Evolutionary conservation across 2,329 filamentous ascomycete species (phyloP).

Genomic region (Colletotrichum australisinense): DNA sequence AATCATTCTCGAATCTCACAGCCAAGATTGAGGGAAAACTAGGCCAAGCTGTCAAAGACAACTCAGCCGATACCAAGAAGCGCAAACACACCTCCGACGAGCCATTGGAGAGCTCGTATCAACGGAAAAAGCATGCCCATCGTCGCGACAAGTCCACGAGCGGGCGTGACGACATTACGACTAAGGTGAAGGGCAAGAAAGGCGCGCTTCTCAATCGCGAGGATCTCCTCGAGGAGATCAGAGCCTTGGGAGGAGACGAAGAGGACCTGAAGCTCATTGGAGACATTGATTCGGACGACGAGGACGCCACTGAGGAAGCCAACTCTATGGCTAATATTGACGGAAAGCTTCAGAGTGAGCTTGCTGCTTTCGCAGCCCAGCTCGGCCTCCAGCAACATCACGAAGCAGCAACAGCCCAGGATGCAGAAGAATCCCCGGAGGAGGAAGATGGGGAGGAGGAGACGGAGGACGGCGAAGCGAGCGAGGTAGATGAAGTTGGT

Average conservation of each 20-base stretch:
- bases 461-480: slow-evolving; percentile 49
- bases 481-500: slow-evolving; percentile 42
- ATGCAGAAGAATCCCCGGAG: slow-evolving; percentile 35
- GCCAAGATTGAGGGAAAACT: slow-evolving; percentile 67
- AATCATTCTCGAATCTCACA: slow-evolving; percentile 64
- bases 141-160: not conserved
- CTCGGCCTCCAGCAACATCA: slow-evolving; percentile 32
- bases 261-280: slow-evolving; percentile 72
- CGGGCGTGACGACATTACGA: slow-evolving; percentile 36
- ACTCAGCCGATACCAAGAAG: slow-evolving; percentile 58
- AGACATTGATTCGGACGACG: slow-evolving; percentile 55
- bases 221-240: slow-evolving; percentile 70
- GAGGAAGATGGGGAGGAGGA: slow-evolving; percentile 47
- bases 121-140: slow-evolving; percentile 25
- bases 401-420: slow-evolving; percentile 32
- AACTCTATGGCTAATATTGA: slow-evolving; percentile 3
- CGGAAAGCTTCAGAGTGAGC: slow-evolving; percentile 23
- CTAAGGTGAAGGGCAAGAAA: slow-evolving; percentile 37
- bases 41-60: slow-evolving; percentile 48
- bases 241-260: slow-evolving; percentile 73
- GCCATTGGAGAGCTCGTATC: slow-evolving; percentile 1
- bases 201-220: slow-evolving; percentile 40
- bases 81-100: slow-evolving; percentile 40
- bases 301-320: slow-evolving; percentile 38
- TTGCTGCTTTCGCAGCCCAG: slow-evolving; percentile 34